phyloP scores from a whole-genome alignment of 1,284 basidiomycete genomes.

The Ustilago vetiveriae region DNA sequence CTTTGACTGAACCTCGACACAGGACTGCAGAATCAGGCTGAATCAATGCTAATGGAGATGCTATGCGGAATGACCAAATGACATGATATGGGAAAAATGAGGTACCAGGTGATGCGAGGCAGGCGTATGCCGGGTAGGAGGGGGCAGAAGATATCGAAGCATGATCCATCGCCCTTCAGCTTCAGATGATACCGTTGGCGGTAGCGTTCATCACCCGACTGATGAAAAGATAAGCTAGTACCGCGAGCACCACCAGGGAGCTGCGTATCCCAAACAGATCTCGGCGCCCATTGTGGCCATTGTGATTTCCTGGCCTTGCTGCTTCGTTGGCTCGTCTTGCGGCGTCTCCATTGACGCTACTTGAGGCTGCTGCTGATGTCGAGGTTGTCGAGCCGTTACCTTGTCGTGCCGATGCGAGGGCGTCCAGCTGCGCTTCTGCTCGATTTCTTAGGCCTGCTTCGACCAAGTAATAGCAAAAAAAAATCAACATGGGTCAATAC shows the following conservation, averaged over 20 bases:
- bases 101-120: no score
- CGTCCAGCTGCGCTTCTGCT: background rate
- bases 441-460: slow-evolving; percentile 22
- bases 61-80: no score
- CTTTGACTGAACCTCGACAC: no score
- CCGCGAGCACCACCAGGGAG: slow-evolving; percentile 45
- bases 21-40: no score
- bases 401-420: background rate
- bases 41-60: no score
- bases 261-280: slow-evolving; percentile 42
- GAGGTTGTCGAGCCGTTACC: background rate
- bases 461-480: background rate
- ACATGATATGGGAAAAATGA: no score
- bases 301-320: slow-evolving; percentile 6
- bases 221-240: slow-evolving; percentile 55
- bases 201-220: slow-evolving; percentile 47
- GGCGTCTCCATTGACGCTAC: background rate
- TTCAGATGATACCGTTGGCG: slow-evolving; percentile 42
- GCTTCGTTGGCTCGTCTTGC: slow-evolving; percentile 9
- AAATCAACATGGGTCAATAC: slow-evolving; percentile 4
- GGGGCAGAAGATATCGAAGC: no score
- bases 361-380: no score
- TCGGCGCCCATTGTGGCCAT: slow-evolving; percentile 19
- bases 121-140: no score
- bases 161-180: no score